Conservation (phyloP, 2,329 filamentous ascomycete genomes). For the Basipetospora chlamydospora region DNA sequence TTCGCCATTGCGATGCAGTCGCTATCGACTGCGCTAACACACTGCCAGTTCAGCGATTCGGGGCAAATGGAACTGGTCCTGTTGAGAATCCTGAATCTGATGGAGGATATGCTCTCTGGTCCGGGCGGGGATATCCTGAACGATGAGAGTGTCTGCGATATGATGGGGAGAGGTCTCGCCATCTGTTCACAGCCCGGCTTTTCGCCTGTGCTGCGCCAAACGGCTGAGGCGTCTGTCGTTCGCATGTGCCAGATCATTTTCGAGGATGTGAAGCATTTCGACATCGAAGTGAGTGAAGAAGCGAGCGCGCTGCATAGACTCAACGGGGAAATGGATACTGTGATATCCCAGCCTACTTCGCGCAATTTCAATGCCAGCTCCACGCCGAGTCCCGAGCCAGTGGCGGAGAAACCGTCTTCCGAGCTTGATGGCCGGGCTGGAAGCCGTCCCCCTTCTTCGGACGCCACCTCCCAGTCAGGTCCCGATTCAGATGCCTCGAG, state of each 20-base stretch:
- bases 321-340: slow-evolving; percentile 53
- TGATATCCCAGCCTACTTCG: slow-evolving; percentile 76
- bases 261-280: slow-evolving; percentile 75
- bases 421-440: too few relatives aligned
- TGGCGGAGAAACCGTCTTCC: too few relatives aligned
- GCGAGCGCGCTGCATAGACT: slow-evolving; percentile 50
- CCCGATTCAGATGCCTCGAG: too few relatives aligned
- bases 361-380: too few relatives aligned
- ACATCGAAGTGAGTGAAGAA: slow-evolving; percentile 58
- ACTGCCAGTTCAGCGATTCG: slow-evolving; percentile 93
- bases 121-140: slow-evolving; percentile 87
- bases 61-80: slow-evolving; percentile 92
- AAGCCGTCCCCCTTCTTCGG: too few relatives aligned
- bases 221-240: slow-evolving; percentile 93
- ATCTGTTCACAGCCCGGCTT: slow-evolving; percentile 93
- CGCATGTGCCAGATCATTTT: slow-evolving; percentile 99
- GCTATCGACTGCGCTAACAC: slow-evolving; percentile 85
- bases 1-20: slow-evolving; percentile 88
- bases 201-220: slow-evolving; percentile 77
- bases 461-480: too few relatives aligned
- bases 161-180: slow-evolving; percentile 96
- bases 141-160: slow-evolving; percentile 95
- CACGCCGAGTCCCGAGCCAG: too few relatives aligned
- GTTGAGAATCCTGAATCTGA: slow-evolving; percentile 84
- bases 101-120: slow-evolving; percentile 96